Percentiles rank a stretch among this genome's conserved stretches.
These are phyloP conservation scores for Jamesozyma piceae DNA, from an alignment of 805 yeast species.

Conservation along the genomic window DNA sequence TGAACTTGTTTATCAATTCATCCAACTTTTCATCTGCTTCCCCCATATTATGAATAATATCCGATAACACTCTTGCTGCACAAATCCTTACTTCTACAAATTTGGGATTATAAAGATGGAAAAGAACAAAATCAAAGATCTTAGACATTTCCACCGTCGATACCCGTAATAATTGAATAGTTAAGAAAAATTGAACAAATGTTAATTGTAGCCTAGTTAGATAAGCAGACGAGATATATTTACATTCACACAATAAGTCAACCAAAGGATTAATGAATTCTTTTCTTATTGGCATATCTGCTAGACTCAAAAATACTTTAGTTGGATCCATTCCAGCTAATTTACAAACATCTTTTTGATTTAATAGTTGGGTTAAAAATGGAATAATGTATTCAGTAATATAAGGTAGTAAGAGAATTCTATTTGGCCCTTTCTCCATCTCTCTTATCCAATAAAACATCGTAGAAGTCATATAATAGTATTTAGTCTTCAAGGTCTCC, in stretches of 20 bases:
- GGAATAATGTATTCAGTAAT: conserved; percentile 52
- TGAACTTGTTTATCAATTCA: conserved; percentile 37
- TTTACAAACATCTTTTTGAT: conserved; percentile 73
- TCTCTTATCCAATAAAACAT: conserved; percentile 50
- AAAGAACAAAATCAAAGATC: conserved; percentile 43
- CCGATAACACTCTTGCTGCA: conserved; percentile 67
- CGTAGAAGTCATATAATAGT: conserved; percentile 57
- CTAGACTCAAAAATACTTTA: conserved; percentile 36
- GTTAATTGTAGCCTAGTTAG: conserved; percentile 61
- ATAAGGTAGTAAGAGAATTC: conserved; percentile 44
- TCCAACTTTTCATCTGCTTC: conserved; percentile 28
- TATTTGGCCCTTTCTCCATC: conserved; percentile 44
- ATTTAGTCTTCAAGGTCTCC: conserved; percentile 49
- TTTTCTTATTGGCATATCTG: conserved; percentile 39
- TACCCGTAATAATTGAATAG: conserved; percentile 54
- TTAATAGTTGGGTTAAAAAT: conserved; percentile 52
- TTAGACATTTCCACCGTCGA: conserved; percentile 36
- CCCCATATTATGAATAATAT: conserved; percentile 59
- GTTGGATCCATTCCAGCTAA: conserved; percentile 52
- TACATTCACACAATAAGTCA: background rate
- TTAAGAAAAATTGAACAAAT: conserved; percentile 61
- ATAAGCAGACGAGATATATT: conserved; percentile 37
- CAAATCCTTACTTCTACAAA: conserved; percentile 68
- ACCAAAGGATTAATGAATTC: conserved; percentile 1
- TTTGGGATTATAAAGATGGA: conserved; percentile 45